Evolutionary conservation across 2,329 filamentous ascomycete species (phyloP).

Genomic region (Moelleriella libera): DNA sequence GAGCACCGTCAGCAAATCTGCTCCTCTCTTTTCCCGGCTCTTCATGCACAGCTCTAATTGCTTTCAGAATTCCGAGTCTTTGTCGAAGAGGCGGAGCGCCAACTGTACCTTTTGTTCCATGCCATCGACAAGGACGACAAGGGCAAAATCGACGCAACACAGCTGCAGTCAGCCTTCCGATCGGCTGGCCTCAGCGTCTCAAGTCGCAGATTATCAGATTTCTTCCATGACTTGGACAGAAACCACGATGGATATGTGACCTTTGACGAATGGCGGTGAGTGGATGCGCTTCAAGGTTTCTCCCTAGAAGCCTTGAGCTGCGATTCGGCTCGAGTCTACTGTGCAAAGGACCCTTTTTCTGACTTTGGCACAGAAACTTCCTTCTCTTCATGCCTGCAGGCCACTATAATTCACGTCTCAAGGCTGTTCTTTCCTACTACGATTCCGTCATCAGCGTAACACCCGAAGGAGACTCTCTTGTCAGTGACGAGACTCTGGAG

Average conservation of each 20-base stretch:
- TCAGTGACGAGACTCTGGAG: constrained; percentile 82
- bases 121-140: constrained; percentile 77
- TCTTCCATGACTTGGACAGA: constrained; percentile 80
- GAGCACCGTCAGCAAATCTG: no score
- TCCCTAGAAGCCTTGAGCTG: no score
- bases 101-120: constrained; percentile 70
- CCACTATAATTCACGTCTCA: constrained; percentile 55
- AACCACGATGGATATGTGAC: constrained; percentile 80
- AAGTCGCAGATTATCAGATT: constrained; percentile 61
- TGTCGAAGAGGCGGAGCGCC: constrained; percentile 72
- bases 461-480: constrained; percentile 82
- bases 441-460: constrained; percentile 79
- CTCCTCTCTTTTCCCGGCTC: background rate
- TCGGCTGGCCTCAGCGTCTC: constrained; percentile 68
- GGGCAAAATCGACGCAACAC: constrained; percentile 74
- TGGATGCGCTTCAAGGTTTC: constrained; percentile 6
- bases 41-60: background rate
- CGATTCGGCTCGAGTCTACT: no score
- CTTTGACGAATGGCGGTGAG: constrained; percentile 94
- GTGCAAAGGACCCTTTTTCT: constrained; percentile 1
- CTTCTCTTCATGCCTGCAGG: constrained; percentile 68
- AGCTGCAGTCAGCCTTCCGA: constrained; percentile 67
- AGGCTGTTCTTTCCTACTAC: constrained; percentile 82
- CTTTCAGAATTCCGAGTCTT: constrained; percentile 72
- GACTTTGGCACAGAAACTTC: constrained; percentile 53